These are phyloP conservation scores for Chrysoporthe cubensis DNA, from an alignment of 2,329 filamentous ascomycete genomes.

Conservation along the genomic window DNA sequence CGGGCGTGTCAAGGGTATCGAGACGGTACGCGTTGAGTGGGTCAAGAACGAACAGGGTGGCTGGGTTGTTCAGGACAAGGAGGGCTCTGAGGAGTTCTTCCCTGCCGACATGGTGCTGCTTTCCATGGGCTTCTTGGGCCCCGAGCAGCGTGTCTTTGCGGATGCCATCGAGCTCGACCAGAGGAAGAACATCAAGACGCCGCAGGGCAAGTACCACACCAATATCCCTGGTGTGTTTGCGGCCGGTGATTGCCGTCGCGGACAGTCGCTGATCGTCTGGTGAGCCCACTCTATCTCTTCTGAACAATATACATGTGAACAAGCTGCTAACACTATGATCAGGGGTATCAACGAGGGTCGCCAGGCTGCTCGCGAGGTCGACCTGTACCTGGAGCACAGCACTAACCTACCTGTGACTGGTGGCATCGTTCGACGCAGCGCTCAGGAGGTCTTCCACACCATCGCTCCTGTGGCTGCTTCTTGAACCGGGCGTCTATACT, in stretches of 20 bases:
- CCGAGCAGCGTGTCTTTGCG: constrained; percentile 82
- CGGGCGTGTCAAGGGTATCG: constrained; percentile 92
- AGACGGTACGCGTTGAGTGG: constrained; percentile 95
- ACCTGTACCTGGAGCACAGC: constrained; percentile 80
- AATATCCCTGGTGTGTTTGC: constrained; percentile 89
- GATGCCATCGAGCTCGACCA: constrained; percentile 89
- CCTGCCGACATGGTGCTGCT: constrained; percentile 91
- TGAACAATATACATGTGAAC: not conserved
- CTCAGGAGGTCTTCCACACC: constrained; percentile 66
- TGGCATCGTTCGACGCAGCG: constrained; percentile 86
- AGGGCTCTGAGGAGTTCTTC: constrained; percentile 94
- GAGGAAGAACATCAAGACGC: constrained; percentile 95
- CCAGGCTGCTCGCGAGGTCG: constrained; percentile 88
- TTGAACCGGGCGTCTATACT: not conserved
- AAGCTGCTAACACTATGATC: constrained; percentile 40
- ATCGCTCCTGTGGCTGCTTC: constrained; percentile 33
- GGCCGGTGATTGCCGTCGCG: constrained; percentile 91
- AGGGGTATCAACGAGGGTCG: constrained; percentile 98
- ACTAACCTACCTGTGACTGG: constrained; percentile 87
- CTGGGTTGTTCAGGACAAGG: constrained; percentile 98
- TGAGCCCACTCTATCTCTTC: constrained; percentile 50
- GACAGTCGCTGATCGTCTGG: constrained; percentile 96
- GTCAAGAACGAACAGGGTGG: constrained; percentile 85
- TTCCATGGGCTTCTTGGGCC: constrained; percentile 96
- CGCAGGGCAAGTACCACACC: constrained; percentile 83